A percentile compares a stretch with the other conserved stretches of the same genome.
Evolutionary conservation across 148 eudicot species (phyloP).

Genomic region (Rhododendron williamsianum): DNA sequence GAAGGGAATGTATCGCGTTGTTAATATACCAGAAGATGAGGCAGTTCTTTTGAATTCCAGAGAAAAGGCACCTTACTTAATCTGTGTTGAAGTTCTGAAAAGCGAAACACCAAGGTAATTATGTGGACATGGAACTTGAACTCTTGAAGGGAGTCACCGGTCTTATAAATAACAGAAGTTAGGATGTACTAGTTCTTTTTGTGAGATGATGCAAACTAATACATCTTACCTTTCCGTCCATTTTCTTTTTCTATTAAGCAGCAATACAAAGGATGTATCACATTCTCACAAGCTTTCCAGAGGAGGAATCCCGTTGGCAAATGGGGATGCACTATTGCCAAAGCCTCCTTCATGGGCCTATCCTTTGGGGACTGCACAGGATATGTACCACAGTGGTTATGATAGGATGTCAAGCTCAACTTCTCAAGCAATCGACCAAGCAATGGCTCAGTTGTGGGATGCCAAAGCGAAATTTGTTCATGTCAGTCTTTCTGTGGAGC

Average conservation of each 20-base stretch:
- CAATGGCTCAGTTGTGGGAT: slow-evolving; percentile 85
- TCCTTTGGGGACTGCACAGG: slow-evolving; percentile 69
- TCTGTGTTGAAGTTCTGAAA: slow-evolving; percentile 86
- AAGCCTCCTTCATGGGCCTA: slow-evolving; percentile 98
- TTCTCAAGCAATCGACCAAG: slow-evolving; percentile 92
- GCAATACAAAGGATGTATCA: slow-evolving; percentile 60
- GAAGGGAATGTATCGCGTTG: slow-evolving; percentile 80
- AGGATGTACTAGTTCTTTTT: not conserved
- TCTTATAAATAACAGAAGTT: not conserved
- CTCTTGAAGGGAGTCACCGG: not conserved
- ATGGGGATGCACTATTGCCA: slow-evolving; percentile 89
- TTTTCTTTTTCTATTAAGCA: slow-evolving; percentile 21
- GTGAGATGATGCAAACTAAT: not conserved
- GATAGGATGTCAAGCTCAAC: slow-evolving; percentile 93
- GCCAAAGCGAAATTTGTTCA: slow-evolving; percentile 85
- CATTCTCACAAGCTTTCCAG: slow-evolving; percentile 64
- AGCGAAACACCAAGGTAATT: slow-evolving; percentile 75
- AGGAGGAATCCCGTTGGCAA: slow-evolving; percentile 94
- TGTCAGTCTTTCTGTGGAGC: slow-evolving; percentile 66
- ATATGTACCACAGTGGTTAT: slow-evolving; percentile 52
- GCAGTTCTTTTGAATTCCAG: slow-evolving; percentile 89
- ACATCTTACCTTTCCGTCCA: not conserved
- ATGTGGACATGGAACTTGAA: not conserved
- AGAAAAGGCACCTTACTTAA: slow-evolving; percentile 94
- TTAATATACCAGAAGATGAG: slow-evolving; percentile 94